Percentiles rank a stretch among this genome's conserved stretches.
phyloP scores from a whole-genome alignment of 495 filamentous ascomycete species.

The Lepraria neglecta region DNA sequence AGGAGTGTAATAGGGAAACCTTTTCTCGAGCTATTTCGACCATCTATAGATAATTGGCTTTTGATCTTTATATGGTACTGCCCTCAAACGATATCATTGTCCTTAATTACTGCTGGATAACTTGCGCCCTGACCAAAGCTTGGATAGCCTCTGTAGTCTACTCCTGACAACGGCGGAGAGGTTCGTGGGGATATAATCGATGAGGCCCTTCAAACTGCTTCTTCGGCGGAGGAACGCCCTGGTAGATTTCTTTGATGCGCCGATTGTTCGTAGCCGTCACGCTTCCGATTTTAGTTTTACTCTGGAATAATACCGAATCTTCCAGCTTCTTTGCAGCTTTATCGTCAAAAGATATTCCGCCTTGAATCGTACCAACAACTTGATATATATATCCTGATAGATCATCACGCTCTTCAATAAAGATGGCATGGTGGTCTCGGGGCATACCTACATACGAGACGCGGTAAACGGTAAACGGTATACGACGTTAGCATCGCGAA shows the following conservation, averaged over 20 bases:
- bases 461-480: background rate
- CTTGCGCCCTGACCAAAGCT: background rate
- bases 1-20: background rate
- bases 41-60: background rate
- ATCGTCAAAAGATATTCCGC: background rate
- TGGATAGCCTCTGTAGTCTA: background rate
- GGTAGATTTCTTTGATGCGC: background rate
- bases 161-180: background rate
- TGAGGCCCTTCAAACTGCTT: constrained; percentile 2
- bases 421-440: background rate
- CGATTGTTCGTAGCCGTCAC: background rate
- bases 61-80: background rate
- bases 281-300: background rate
- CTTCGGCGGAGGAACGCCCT: background rate
- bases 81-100: background rate
- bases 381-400: background rate
- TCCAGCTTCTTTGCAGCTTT: background rate
- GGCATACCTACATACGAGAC: background rate
- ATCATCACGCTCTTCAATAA: background rate
- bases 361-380: background rate
- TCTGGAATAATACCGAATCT: background rate
- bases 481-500: background rate
- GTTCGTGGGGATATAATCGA: background rate
- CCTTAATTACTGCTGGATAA: background rate
- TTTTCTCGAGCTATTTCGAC: background rate